These are phyloP conservation scores for Benincasa hispida DNA, from an alignment of 306 rosid genomes.

Conservation along the genomic window DNA sequence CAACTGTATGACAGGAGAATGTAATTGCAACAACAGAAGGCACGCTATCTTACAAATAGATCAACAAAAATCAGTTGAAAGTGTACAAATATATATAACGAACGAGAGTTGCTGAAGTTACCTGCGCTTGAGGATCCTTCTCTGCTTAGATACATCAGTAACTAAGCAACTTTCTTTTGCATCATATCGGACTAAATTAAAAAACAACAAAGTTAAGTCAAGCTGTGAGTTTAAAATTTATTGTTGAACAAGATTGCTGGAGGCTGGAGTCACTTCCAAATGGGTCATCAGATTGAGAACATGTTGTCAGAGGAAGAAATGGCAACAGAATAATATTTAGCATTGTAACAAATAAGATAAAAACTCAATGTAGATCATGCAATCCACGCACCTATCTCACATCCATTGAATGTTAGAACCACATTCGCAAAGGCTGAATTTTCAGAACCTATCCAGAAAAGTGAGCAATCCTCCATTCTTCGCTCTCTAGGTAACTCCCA, in stretches of 20 bases:
- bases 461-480: slow-evolving; percentile 55
- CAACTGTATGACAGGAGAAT: background rate
- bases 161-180: slow-evolving; percentile 42
- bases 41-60: background rate
- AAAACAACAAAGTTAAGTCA: slow-evolving; percentile 18
- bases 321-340: background rate
- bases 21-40: background rate
- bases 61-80: background rate
- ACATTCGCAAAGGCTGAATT: slow-evolving; percentile 76
- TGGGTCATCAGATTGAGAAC: background rate
- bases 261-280: background rate
- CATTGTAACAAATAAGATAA: background rate
- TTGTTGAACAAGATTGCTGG: background rate
- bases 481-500: slow-evolving; percentile 56
- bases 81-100: background rate
- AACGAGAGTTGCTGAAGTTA: slow-evolving; percentile 7
- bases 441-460: slow-evolving; percentile 78
- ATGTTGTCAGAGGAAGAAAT: background rate
- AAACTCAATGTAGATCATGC: background rate
- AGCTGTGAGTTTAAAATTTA: background rate
- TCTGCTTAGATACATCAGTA: slow-evolving; percentile 62
- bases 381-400: slow-evolving; percentile 64
- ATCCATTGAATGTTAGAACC: slow-evolving; percentile 66
- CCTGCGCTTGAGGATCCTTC: slow-evolving; percentile 89
- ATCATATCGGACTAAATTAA: slow-evolving; percentile 77